These are phyloP conservation scores for Rhizoclosmatium sp. DNA, from an alignment of 192 early-diverging fungal species.

Conservation along the genomic window DNA sequence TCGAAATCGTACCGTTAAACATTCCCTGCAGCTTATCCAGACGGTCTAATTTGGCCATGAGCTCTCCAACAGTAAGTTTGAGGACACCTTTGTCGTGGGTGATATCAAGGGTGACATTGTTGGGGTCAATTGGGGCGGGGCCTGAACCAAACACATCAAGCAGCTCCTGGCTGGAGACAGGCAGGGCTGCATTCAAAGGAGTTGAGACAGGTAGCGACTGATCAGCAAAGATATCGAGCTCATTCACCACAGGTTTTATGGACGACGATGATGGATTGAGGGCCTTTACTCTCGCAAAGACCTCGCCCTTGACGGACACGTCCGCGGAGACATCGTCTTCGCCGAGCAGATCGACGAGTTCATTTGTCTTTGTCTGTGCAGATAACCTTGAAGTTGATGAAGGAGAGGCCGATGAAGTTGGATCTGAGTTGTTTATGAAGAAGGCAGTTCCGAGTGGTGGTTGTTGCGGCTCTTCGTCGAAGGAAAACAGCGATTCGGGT, in stretches of 20 bases:
- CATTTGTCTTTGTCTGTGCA: neutral
- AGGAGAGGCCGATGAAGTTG: neutral
- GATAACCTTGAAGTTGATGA: neutral
- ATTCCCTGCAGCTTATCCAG: slow-evolving; percentile 28
- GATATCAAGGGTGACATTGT: slow-evolving; percentile 14
- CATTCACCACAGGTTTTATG: neutral
- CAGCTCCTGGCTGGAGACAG: neutral
- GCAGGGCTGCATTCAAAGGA: neutral
- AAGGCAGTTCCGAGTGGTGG: neutral
- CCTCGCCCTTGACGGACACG: neutral
- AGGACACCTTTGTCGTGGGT: slow-evolving; percentile 18
- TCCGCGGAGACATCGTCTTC: neutral
- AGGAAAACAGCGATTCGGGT: slow-evolving; percentile 5
- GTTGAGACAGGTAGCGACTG: neutral
- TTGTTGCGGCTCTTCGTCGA: neutral
- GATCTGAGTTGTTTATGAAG: neutral
- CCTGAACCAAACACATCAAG: neutral
- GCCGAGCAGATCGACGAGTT: neutral
- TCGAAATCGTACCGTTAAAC: slow-evolving; percentile 32
- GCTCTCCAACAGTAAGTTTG: slow-evolving; percentile 7
- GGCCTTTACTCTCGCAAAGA: neutral
- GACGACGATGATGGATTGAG: neutral
- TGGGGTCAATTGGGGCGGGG: neutral
- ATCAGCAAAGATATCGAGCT: slow-evolving; percentile 9
- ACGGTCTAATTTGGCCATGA: slow-evolving; percentile 27